Percentiles rank a stretch among this genome's conserved stretches.
phyloP scores from a whole-genome alignment of 768 basidiomycete genomes.

The Leccinum olivaceopallidum region DNA sequence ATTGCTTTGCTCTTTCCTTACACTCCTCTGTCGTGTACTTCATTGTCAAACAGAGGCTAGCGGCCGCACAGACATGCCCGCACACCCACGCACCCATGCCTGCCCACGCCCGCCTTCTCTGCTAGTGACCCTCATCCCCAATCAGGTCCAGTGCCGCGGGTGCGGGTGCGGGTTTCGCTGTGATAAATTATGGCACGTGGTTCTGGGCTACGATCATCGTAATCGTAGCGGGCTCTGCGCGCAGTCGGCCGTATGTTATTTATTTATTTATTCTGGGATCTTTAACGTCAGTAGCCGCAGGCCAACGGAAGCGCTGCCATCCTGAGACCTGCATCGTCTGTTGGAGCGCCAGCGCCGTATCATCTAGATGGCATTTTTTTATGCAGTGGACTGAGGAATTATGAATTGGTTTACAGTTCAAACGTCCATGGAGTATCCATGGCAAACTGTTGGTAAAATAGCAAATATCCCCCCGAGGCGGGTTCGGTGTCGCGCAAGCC shows the following conservation, averaged over 20 bases:
- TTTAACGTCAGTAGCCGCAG: neutral
- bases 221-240: no score
- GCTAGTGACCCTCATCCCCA: neutral
- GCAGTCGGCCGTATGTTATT: no score
- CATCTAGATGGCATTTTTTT: no score
- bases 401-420: no score
- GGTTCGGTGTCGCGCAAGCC: no score
- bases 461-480: no score
- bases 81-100: neutral
- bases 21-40: neutral
- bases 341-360: neutral
- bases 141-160: neutral
- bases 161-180: neutral
- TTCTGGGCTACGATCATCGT: no score
- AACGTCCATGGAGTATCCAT: neutral
- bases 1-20: neutral
- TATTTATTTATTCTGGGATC: neutral
- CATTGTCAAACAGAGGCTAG: neutral
- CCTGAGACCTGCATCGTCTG: neutral
- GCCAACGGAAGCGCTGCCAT: conserved; percentile 5
- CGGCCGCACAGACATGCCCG: no score
- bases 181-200: neutral
- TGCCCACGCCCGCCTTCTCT: neutral
- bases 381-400: no score
- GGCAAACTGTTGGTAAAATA: no score